Conservation (phyloP, 129 eudicot species). For the Lactuca saligna region DNA sequence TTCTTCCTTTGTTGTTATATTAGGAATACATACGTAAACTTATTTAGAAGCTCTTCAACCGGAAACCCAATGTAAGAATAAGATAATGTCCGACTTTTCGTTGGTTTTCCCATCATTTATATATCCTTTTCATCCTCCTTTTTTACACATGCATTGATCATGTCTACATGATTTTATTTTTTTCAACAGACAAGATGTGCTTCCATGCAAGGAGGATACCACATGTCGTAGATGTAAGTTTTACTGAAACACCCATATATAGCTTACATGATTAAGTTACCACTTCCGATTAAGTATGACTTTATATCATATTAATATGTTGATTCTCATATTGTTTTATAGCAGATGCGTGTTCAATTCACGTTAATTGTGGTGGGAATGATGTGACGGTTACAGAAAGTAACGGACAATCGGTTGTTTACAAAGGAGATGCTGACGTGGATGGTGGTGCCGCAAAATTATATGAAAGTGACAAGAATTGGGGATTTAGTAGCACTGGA, state of each 20-base stretch:
- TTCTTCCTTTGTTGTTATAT: conserved; percentile 4
- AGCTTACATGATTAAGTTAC: too few species aligned
- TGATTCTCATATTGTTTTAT: neutral
- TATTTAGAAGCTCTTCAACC: conserved; percentile 68
- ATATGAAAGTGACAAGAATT: conserved; percentile 34
- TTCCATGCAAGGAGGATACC: conserved; percentile 56
- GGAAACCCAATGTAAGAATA: conserved; percentile 50
- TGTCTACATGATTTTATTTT: neutral
- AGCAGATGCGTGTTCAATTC: conserved; percentile 83
- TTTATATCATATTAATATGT: neutral
- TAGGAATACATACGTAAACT: conserved; percentile 69
- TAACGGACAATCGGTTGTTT: conserved; percentile 39
- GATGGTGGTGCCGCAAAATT: conserved; percentile 64
- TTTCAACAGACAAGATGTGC: conserved; percentile 57
- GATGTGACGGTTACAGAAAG: conserved; percentile 41
- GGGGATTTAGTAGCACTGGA: conserved; percentile 97
- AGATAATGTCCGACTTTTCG: neutral
- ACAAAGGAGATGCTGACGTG: conserved; percentile 69
- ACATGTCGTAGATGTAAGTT: conserved; percentile 79
- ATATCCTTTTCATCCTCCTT: neutral
- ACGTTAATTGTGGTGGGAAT: conserved; percentile 83
- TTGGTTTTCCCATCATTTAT: conserved; percentile 11
- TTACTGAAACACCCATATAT: neutral
- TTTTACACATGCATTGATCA: conserved; percentile 3
- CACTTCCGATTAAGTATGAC: neutral